Conservation (phyloP, 1,284 basidiomycete genomes). For the Rhodotorula sp. region DNA sequence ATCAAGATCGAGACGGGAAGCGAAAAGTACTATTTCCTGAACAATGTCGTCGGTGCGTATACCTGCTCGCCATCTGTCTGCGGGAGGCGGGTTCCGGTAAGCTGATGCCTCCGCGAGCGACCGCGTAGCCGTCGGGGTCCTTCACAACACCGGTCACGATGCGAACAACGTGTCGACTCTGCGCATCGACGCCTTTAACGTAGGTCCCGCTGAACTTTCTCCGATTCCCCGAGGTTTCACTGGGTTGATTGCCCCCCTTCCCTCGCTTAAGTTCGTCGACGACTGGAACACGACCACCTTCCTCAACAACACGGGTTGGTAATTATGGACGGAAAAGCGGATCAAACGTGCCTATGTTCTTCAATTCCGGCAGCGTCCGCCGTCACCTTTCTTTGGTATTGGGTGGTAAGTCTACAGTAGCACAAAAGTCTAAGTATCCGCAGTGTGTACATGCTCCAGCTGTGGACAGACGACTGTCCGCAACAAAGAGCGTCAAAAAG, state of each 20-base stretch:
- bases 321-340: background rate
- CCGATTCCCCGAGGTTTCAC: background rate
- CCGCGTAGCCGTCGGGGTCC: slow-evolving; percentile 10
- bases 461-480: too few relatives aligned
- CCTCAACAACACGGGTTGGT: background rate
- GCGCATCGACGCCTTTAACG: slow-evolving; percentile 16
- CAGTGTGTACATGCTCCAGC: too few relatives aligned
- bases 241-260: background rate
- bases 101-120: too few relatives aligned
- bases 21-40: slow-evolving; percentile 16
- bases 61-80: background rate
- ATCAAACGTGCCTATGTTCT: too few relatives aligned
- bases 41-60: slow-evolving; percentile 23
- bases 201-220: background rate
- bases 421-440: too few relatives aligned
- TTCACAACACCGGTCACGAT: slow-evolving; percentile 15
- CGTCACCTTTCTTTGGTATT: too few relatives aligned
- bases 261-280: background rate
- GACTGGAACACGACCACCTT: background rate
- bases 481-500: too few relatives aligned
- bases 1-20: slow-evolving; percentile 24
- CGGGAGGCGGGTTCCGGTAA: background rate
- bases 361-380: too few relatives aligned
- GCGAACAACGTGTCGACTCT: slow-evolving; percentile 8
- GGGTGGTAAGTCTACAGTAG: too few relatives aligned